Evolutionary conservation across 805 yeast species (phyloP).

Genomic region (Yarrowia porcina): DNA sequence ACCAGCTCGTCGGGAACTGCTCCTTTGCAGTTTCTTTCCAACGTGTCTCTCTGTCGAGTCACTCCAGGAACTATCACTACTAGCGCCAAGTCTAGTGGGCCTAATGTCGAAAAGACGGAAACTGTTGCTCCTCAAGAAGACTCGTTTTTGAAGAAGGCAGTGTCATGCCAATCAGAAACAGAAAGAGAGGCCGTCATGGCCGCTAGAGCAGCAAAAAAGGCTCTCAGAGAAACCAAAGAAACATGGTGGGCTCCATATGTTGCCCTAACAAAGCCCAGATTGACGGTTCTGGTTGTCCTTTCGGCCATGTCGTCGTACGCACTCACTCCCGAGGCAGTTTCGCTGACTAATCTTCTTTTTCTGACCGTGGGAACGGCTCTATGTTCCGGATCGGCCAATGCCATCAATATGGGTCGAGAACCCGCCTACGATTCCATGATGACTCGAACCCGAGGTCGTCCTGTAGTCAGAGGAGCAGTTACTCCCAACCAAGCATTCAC

Average conservation of each 20-base stretch:
- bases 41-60: neutral
- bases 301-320: constrained; percentile 95
- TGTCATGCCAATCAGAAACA: constrained; percentile 15
- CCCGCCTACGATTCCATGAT: constrained; percentile 82
- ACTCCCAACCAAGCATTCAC: constrained; percentile 71
- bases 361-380: constrained; percentile 82
- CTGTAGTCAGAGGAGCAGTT: constrained; percentile 80
- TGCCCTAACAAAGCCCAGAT: constrained; percentile 84
- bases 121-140: no score
- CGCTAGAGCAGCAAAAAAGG: constrained; percentile 9
- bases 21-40: constrained; percentile 10
- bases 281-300: constrained; percentile 81
- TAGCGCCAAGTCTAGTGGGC: neutral
- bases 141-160: constrained; percentile 13
- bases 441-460: constrained; percentile 85
- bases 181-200: constrained; percentile 17
- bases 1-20: neutral
- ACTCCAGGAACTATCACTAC: constrained; percentile 11
- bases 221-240: neutral
- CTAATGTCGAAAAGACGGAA: neutral
- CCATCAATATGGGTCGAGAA: constrained; percentile 95
- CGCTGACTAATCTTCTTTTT: constrained; percentile 64
- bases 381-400: constrained; percentile 91
- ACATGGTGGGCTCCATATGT: constrained; percentile 44
- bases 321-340: constrained; percentile 76